Evolutionary conservation across 306 rosid species (phyloP).

Genomic region (Cicer cuneatum): DNA sequence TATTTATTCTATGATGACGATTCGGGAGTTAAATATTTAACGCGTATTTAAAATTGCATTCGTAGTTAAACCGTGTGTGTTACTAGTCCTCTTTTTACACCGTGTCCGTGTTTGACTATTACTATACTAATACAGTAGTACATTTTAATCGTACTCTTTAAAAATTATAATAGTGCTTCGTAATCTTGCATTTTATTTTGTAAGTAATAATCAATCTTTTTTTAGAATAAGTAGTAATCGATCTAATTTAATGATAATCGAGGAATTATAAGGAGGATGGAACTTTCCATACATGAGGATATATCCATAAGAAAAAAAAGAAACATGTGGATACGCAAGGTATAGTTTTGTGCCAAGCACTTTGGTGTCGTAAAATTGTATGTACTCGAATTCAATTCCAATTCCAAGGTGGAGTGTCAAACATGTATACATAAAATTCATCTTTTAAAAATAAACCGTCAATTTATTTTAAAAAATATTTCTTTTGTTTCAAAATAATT

Average conservation of each 20-base stretch:
- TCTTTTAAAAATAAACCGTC: too few species aligned
- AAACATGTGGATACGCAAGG: not conserved
- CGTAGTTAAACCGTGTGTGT: not conserved
- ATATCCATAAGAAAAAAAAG: not conserved
- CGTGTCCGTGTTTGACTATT: not conserved
- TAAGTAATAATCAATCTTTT: not conserved
- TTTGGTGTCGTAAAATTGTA: not conserved
- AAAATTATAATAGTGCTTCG: not conserved
- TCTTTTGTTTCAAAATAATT: too few species aligned
- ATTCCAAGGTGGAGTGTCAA: constrained; percentile 12
- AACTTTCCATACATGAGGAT: not conserved
- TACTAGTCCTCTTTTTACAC: not conserved
- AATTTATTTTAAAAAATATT: too few species aligned
- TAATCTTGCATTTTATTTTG: not conserved
- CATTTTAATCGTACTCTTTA: not conserved
- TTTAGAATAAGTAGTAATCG: too few species aligned
- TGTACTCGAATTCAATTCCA: constrained; percentile 16
- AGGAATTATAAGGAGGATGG: too few species aligned
- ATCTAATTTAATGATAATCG: too few species aligned
- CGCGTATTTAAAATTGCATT: not conserved
- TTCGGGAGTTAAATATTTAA: not conserved
- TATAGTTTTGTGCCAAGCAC: not conserved
- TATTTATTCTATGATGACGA: not conserved
- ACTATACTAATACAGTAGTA: not conserved
- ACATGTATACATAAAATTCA: not conserved